These are phyloP conservation scores for Rutstroemia sp. DNA, from an alignment of 2,329 filamentous ascomycete genomes.

Conservation along the genomic window DNA sequence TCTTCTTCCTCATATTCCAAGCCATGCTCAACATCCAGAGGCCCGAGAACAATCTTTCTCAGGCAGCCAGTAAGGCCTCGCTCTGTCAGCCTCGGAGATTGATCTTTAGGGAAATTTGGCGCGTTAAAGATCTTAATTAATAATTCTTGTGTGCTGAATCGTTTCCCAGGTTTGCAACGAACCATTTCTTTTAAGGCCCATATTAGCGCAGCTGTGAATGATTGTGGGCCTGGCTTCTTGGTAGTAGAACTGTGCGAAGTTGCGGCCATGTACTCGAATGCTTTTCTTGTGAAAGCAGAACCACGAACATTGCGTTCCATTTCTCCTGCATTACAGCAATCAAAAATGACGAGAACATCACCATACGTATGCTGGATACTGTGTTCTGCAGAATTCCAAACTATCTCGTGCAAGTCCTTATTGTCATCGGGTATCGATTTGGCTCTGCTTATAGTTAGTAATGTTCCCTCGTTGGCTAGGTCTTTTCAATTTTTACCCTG, in stretches of 20 bases:
- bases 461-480: no score
- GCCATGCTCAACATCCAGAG: neutral
- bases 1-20: neutral
- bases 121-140: constrained; percentile 1
- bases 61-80: neutral
- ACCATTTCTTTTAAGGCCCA: constrained; percentile 2
- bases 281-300: neutral
- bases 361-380: constrained; percentile 1
- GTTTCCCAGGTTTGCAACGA: neutral
- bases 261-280: constrained; percentile 18
- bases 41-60: constrained; percentile 1
- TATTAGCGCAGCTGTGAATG: neutral
- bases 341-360: constrained; percentile 17
- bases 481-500: neutral
- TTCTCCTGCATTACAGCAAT: constrained; percentile 17
- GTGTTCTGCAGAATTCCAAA: neutral
- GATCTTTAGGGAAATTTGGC: constrained; percentile 10
- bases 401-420: neutral
- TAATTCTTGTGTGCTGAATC: neutral
- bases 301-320: constrained; percentile 3
- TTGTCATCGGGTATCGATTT: neutral
- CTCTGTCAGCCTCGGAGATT: constrained; percentile 4
- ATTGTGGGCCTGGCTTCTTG: constrained; percentile 3
- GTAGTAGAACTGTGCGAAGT: constrained; percentile 11
- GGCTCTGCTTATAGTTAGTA: neutral